These are phyloP conservation scores for Periglandula ipomoeae DNA, from an alignment of 2,329 filamentous ascomycete species.

Conservation along the genomic window DNA sequence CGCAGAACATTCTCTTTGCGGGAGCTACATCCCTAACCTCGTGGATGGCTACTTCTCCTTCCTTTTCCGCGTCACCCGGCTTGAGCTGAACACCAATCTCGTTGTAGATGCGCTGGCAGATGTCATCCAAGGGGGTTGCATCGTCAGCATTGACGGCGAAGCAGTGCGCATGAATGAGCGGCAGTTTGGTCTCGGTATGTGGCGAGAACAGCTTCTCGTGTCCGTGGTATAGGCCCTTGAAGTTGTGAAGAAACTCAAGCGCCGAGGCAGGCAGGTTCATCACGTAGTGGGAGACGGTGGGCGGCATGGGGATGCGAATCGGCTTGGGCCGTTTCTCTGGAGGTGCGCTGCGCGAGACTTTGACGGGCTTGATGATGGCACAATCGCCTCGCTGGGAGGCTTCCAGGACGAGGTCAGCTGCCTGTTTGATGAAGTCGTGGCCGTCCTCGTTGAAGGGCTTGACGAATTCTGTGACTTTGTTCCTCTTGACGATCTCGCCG, in stretches of 20 bases:
- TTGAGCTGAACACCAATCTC: constrained; percentile 31
- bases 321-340: constrained; percentile 27
- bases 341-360: constrained; percentile 28
- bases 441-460: constrained; percentile 76
- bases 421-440: constrained; percentile 64
- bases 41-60: constrained; percentile 46
- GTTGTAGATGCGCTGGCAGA: constrained; percentile 30
- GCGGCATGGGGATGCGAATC: constrained; percentile 49
- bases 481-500: constrained; percentile 57
- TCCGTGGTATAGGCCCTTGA: constrained; percentile 67
- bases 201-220: constrained; percentile 57
- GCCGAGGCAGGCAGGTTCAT: constrained; percentile 96
- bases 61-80: constrained; percentile 35
- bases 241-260: constrained; percentile 64
- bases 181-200: constrained; percentile 51
- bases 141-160: constrained; percentile 78
- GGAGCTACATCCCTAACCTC: constrained; percentile 84
- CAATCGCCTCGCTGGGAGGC: constrained; percentile 43
- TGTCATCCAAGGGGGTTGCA: constrained; percentile 50
- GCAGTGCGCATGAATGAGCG: constrained; percentile 88
- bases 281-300: constrained; percentile 82
- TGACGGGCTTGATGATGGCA: constrained; percentile 38
- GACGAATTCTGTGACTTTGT: constrained; percentile 71
- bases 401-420: constrained; percentile 50
- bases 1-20: constrained; percentile 94